These are phyloP conservation scores for Taphrina deformans DNA, from an alignment of 1,139 yeast genomes.

Conservation along the genomic window DNA sequence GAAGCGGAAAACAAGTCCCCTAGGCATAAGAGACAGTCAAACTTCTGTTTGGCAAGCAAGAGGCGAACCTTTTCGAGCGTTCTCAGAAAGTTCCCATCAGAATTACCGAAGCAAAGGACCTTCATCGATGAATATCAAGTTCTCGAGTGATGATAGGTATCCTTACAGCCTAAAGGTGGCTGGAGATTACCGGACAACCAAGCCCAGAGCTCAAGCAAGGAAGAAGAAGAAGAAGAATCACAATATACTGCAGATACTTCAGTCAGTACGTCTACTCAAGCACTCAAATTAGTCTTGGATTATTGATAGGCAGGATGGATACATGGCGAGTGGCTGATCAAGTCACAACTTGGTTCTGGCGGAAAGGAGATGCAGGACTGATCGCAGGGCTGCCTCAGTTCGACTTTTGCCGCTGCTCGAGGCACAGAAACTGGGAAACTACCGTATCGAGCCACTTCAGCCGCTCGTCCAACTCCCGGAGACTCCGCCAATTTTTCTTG, in stretches of 20 bases:
- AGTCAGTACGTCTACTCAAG: too few relatives aligned
- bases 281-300: too few relatives aligned
- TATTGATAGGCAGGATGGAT: too few relatives aligned
- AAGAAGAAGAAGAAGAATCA: too few relatives aligned
- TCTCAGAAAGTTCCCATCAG: slow-evolving; percentile 22
- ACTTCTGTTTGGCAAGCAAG: slow-evolving; percentile 27
- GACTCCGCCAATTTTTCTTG: slow-evolving; percentile 2
- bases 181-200: background rate
- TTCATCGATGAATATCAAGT: slow-evolving; percentile 4
- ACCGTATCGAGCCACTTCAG: background rate
- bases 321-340: too few relatives aligned
- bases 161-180: background rate
- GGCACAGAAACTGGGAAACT: too few relatives aligned
- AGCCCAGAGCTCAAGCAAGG: background rate
- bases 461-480: background rate
- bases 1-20: slow-evolving; percentile 33
- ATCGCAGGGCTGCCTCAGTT: background rate
- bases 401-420: too few relatives aligned
- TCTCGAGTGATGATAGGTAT: background rate
- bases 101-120: slow-evolving; percentile 31
- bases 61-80: slow-evolving; percentile 31
- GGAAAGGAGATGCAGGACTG: too few relatives aligned
- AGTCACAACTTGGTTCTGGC: too few relatives aligned
- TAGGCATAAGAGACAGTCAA: slow-evolving; percentile 34
- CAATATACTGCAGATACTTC: too few relatives aligned